Evolutionary conservation across 1,284 basidiomycete species (phyloP).

Genomic region (Rhodotorula sp.): DNA sequence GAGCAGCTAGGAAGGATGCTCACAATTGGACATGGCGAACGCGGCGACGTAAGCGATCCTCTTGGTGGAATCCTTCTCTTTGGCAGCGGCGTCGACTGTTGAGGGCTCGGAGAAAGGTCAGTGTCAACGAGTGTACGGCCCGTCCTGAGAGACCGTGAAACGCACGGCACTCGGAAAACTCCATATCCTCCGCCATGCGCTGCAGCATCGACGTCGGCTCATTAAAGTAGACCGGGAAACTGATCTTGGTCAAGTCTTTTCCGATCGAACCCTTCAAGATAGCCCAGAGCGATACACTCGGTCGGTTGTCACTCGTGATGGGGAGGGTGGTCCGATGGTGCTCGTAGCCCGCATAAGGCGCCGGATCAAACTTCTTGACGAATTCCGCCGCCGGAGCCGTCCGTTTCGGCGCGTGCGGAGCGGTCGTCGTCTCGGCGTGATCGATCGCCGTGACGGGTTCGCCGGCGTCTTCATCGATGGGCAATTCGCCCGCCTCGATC

Average conservation of each 20-base stretch:
- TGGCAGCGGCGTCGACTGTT: constrained; percentile 76
- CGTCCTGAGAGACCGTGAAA: constrained; percentile 24
- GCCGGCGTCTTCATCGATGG: constrained; percentile 56
- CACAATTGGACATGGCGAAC: constrained; percentile 92
- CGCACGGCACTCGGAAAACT: constrained; percentile 87
- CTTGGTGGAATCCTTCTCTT: constrained; percentile 71
- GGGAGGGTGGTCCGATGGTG: constrained; percentile 65
- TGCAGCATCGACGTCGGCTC: constrained; percentile 91
- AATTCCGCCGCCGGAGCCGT: constrained; percentile 38
- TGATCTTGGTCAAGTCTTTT: constrained; percentile 91
- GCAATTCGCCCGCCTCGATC: constrained; percentile 76
- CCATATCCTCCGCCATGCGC: constrained; percentile 61
- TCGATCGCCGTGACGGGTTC: constrained; percentile 2
- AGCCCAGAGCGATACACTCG: constrained; percentile 88
- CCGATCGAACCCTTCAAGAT: constrained; percentile 95
- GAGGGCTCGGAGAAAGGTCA: neutral
- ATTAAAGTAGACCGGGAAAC: constrained; percentile 62
- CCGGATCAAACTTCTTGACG: constrained; percentile 49
- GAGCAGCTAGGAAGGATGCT: neutral
- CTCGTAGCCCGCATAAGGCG: constrained; percentile 68
- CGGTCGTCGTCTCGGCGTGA: constrained; percentile 15
- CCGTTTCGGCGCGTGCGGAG: constrained; percentile 33
- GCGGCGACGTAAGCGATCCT: constrained; percentile 92
- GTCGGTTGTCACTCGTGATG: constrained; percentile 75
- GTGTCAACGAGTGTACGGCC: neutral